Conservation (phyloP, 768 basidiomycete genomes). For the Hericium erinaceus region DNA sequence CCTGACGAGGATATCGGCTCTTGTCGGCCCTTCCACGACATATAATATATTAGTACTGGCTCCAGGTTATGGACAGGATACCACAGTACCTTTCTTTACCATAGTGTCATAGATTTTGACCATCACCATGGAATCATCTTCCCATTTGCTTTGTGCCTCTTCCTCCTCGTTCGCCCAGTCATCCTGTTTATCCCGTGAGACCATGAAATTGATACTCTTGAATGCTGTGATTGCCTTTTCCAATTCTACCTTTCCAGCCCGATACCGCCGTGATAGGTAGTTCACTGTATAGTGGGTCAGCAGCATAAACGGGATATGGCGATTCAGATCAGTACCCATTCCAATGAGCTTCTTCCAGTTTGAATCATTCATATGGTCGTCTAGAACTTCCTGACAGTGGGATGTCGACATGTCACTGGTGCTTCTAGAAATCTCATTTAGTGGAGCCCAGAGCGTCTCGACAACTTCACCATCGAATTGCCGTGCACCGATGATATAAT, state of each 20-base stretch:
- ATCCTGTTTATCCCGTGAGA: background rate
- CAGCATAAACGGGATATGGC: too few species aligned
- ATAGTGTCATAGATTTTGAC: background rate
- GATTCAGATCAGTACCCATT: conserved; percentile 8
- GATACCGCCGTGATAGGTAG: background rate
- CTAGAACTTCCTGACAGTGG: too few species aligned
- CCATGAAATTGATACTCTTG: too few species aligned
- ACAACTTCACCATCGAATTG: conserved; percentile 26
- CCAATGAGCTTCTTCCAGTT: conserved; percentile 25
- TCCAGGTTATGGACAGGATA: background rate
- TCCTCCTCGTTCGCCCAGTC: background rate
- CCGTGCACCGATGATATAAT: conserved; percentile 21
- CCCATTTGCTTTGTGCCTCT: background rate
- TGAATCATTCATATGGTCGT: background rate
- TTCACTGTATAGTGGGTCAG: background rate
- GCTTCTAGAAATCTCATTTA: conserved; percentile 21
- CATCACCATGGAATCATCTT: background rate
- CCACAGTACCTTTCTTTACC: background rate
- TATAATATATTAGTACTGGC: too few species aligned
- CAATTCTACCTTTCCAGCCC: too few species aligned
- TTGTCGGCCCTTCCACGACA: too few species aligned
- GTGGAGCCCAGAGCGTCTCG: conserved; percentile 23
- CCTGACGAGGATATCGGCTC: too few species aligned
- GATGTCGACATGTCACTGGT: conserved; percentile 8
- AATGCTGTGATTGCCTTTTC: too few species aligned